These are phyloP conservation scores for Populus trichocarpa DNA, from an alignment of 441 rosid species.

Conservation along the genomic window DNA sequence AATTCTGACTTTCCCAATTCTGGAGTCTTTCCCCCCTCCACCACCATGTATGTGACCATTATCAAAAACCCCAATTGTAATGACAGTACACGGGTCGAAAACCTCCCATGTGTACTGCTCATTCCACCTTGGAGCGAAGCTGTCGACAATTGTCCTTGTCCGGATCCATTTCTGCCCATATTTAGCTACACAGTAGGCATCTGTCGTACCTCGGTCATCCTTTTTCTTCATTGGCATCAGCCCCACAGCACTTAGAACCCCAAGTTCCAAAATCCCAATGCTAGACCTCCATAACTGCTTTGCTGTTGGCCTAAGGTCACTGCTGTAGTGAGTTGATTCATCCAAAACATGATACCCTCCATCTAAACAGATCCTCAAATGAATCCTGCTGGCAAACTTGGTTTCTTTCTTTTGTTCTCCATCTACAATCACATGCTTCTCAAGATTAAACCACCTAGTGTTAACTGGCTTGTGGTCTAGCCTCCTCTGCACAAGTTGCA, in stretches of 20 bases:
- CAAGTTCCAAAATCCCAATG: constrained; percentile 78
- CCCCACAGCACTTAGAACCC: constrained; percentile 76
- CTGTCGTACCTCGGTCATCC: constrained; percentile 80
- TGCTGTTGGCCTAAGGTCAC: constrained; percentile 85
- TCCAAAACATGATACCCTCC: constrained; percentile 95
- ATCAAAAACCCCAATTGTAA: constrained; percentile 81
- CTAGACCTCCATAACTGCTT: constrained; percentile 80
- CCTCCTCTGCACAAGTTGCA: constrained; percentile 59
- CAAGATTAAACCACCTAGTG: constrained; percentile 82
- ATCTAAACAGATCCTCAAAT: constrained; percentile 68
- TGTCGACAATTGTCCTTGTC: constrained; percentile 77
- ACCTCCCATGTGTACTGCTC: constrained; percentile 99
- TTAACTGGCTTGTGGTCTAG: constrained; percentile 78
- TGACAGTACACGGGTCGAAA: constrained; percentile 81
- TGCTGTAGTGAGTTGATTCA: constrained; percentile 91
- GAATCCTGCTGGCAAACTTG: constrained; percentile 83
- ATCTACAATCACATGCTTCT: constrained; percentile 54
- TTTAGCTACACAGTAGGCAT: constrained; percentile 92
- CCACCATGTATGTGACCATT: constrained; percentile 57
- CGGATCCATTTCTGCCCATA: constrained; percentile 95
- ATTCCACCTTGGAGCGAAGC: constrained; percentile 75
- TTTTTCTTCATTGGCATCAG: constrained; percentile 65
- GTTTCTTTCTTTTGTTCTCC: constrained; percentile 68
- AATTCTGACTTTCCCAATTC: constrained; percentile 86
- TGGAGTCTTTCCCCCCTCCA: constrained; percentile 43